A percentile compares a stretch with the other conserved stretches of the same genome.
These are phyloP conservation scores for Globisporangium uncinulatum DNA, from an alignment of 352 stramenopile species.

Conservation along the genomic window DNA sequence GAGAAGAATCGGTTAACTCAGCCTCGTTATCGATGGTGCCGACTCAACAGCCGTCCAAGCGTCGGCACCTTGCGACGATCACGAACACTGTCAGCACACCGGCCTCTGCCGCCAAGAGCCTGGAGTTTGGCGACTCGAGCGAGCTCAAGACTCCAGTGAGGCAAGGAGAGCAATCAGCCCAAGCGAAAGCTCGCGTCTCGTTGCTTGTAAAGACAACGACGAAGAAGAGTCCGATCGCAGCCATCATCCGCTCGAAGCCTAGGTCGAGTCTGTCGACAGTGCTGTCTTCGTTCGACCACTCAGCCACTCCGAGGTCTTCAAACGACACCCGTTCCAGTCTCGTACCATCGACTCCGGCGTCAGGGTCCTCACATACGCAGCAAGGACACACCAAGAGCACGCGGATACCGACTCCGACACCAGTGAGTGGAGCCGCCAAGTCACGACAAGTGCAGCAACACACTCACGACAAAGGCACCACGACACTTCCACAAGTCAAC, in stretches of 20 bases:
- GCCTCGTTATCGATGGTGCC: neutral
- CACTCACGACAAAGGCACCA: neutral
- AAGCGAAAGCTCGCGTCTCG: neutral
- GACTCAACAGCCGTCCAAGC: constrained; percentile 29
- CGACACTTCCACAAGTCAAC: neutral
- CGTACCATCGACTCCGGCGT: constrained; percentile 4
- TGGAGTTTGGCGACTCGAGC: constrained; percentile 18
- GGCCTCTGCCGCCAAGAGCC: constrained; percentile 18
- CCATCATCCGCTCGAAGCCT: neutral
- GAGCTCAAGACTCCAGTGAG: constrained; percentile 3
- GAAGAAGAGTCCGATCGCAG: constrained; percentile 8
- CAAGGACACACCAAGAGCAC: neutral
- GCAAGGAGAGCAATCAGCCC: neutral
- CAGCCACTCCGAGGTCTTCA: neutral
- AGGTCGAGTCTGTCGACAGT: constrained; percentile 10
- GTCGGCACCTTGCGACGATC: constrained; percentile 51
- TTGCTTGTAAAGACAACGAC: neutral
- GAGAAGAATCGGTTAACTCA: neutral
- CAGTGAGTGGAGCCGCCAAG: neutral
- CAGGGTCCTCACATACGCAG: neutral
- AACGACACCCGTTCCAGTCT: neutral
- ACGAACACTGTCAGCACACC: constrained; percentile 34
- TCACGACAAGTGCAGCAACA: neutral
- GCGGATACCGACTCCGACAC: constrained; percentile 7
- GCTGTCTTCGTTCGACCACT: constrained; percentile 5